Evolutionary conservation across 164 flowering plant species (phyloP).

Genomic region (Vitis riparia): DNA sequence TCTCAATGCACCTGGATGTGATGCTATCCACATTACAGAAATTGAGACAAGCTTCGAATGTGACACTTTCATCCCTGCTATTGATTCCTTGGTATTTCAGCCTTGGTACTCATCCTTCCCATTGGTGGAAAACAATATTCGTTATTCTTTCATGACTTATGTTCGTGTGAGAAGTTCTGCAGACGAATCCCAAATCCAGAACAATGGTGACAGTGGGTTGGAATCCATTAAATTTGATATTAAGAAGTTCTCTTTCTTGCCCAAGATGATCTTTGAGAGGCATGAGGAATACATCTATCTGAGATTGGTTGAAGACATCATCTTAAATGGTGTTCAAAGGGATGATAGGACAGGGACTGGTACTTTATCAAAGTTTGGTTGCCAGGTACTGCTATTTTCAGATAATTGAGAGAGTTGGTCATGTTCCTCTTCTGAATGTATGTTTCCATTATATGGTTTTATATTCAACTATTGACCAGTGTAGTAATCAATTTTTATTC

Average conservation of each 20-base stretch:
- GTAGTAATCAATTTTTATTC: conserved; percentile 1
- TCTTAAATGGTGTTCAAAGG: conserved; percentile 60
- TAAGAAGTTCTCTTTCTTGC: conserved; percentile 63
- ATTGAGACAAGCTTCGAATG: conserved; percentile 73
- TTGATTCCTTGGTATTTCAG: conserved; percentile 62
- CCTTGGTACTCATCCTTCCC: conserved; percentile 93
- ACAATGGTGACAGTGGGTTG: conserved; percentile 32
- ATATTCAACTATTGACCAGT: not conserved
- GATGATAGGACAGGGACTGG: conserved; percentile 97
- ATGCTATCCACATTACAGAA: conserved; percentile 86
- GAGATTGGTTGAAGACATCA: conserved; percentile 72
- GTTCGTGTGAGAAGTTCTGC: conserved; percentile 66
- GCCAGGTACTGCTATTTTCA: conserved; percentile 59
- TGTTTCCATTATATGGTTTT: not conserved
- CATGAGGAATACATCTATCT: conserved; percentile 83
- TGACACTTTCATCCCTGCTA: conserved; percentile 82
- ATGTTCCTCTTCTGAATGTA: not conserved
- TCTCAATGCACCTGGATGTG: conserved; percentile 76
- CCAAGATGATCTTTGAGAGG: conserved; percentile 72
- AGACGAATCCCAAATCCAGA: conserved; percentile 23
- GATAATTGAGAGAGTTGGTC: not conserved
- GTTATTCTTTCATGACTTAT: conserved; percentile 62
- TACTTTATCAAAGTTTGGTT: conserved; percentile 91
- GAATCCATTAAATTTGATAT: conserved; percentile 44
- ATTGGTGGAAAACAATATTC: conserved; percentile 59